Percentiles rank a stretch among this genome's conserved stretches.
Evolutionary conservation across 305 asterid genomes (phyloP).

Genomic region (Fraxinus floribunda): DNA sequence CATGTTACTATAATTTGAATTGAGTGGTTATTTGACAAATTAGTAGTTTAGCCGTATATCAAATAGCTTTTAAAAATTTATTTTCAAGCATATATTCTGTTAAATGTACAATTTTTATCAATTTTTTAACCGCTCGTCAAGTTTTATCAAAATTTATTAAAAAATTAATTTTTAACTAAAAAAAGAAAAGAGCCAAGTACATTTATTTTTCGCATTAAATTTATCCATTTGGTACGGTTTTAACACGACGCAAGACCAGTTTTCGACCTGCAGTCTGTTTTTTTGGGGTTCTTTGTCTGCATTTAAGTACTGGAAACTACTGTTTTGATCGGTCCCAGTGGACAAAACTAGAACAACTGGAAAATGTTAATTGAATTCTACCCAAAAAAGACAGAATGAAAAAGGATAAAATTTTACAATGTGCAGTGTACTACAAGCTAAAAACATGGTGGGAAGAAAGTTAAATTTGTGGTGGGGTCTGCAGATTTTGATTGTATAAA

Average conservation of each 20-base stretch:
- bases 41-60: background rate
- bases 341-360: background rate
- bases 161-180: no score
- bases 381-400: background rate
- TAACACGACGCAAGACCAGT: no score
- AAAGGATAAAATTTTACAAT: background rate
- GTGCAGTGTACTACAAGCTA: background rate
- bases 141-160: no score
- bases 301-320: background rate
- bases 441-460: background rate
- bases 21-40: background rate
- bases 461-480: slow-evolving; percentile 2
- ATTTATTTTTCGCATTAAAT: background rate
- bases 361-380: background rate
- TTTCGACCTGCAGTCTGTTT: background rate
- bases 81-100: background rate
- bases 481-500: background rate
- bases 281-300: background rate
- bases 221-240: background rate
- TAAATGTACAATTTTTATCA: background rate
- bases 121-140: no score
- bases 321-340: background rate
- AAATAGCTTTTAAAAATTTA: no score
- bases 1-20: background rate
- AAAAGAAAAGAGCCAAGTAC: no score